Conservation (phyloP, 2,329 filamentous ascomycete species). For the Arthrobotrys musiformis region DNA sequence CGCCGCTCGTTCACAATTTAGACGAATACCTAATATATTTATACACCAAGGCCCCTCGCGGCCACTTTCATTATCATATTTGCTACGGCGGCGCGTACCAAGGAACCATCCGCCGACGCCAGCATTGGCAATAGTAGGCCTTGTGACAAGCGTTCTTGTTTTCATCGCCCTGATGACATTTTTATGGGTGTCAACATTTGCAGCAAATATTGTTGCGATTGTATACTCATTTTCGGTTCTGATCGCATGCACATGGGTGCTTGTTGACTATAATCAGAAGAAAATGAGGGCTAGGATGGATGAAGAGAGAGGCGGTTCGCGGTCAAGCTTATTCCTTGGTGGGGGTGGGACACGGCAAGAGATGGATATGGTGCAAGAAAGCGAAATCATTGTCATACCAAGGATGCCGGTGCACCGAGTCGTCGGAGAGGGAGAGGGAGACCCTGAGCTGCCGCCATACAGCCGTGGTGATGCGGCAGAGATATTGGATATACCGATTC, state of each 20-base stretch:
- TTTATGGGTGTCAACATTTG: slow-evolving; percentile 47
- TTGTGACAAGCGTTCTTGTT: slow-evolving; percentile 43
- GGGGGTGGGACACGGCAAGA: slow-evolving; percentile 18
- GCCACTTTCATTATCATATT: slow-evolving; percentile 38
- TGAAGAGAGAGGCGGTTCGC: slow-evolving; percentile 27
- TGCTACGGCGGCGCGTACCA: slow-evolving; percentile 27
- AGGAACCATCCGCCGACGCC: slow-evolving; percentile 44
- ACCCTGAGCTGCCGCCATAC: slow-evolving; percentile 50
- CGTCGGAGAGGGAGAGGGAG: slow-evolving; percentile 45
- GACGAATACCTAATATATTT: slow-evolving; percentile 27
- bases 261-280: slow-evolving; percentile 46
- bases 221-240: slow-evolving; percentile 50
- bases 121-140: slow-evolving; percentile 41
- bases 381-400: slow-evolving; percentile 53
- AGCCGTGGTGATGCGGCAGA: slow-evolving; percentile 28
- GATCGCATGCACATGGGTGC: slow-evolving; percentile 38
- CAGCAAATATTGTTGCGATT: slow-evolving; percentile 50
- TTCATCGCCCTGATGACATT: slow-evolving; percentile 49
- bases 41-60: slow-evolving; percentile 2
- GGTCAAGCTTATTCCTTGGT: slow-evolving; percentile 27
- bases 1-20: slow-evolving; percentile 21
- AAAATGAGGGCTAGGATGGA: slow-evolving; percentile 21
- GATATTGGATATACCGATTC: slow-evolving; percentile 39
- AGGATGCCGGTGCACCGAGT: slow-evolving; percentile 47
- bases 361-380: slow-evolving; percentile 52